Evolutionary conservation across 116 monocot genomes (phyloP).

Genomic region (Trichopus zeylanicus): DNA sequence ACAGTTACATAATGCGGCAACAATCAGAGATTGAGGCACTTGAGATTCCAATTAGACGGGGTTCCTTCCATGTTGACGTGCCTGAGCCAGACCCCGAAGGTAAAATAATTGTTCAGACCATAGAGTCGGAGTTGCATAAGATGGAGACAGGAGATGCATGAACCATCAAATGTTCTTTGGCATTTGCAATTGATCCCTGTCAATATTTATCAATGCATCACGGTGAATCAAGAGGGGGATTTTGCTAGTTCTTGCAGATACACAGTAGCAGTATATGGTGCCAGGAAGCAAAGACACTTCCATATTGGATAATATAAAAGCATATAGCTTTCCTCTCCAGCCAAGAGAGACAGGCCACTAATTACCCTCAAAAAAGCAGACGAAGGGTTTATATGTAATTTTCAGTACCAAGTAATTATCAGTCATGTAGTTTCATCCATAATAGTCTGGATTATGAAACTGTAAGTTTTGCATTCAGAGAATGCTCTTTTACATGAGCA

Average conservation of each 20-base stretch:
- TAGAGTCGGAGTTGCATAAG: conserved; percentile 61
- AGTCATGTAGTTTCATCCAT: too few species aligned
- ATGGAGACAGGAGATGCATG: conserved; percentile 38
- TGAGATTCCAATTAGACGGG: conserved; percentile 31
- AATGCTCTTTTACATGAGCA: too few species aligned
- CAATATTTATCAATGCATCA: too few species aligned
- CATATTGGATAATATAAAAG: background rate
- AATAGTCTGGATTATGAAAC: too few species aligned
- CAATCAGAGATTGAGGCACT: conserved; percentile 15
- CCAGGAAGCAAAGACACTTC: background rate
- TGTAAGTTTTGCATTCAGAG: too few species aligned
- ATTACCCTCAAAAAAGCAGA: too few species aligned
- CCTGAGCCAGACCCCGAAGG: conserved; percentile 45
- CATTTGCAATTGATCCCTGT: background rate
- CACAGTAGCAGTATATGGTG: too few species aligned
- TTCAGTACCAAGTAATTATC: too few species aligned
- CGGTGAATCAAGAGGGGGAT: too few species aligned
- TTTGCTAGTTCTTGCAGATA: too few species aligned
- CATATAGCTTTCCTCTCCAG: background rate
- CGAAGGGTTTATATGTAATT: too few species aligned
- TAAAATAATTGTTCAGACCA: conserved; percentile 46
- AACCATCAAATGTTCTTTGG: conserved; percentile 11
- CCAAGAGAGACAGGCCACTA: background rate
- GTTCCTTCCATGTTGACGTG: conserved; percentile 74
- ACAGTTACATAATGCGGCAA: conserved; percentile 52